Conservation (phyloP, 352 stramenopile genomes). For the Phytophthora sansomeana region DNA sequence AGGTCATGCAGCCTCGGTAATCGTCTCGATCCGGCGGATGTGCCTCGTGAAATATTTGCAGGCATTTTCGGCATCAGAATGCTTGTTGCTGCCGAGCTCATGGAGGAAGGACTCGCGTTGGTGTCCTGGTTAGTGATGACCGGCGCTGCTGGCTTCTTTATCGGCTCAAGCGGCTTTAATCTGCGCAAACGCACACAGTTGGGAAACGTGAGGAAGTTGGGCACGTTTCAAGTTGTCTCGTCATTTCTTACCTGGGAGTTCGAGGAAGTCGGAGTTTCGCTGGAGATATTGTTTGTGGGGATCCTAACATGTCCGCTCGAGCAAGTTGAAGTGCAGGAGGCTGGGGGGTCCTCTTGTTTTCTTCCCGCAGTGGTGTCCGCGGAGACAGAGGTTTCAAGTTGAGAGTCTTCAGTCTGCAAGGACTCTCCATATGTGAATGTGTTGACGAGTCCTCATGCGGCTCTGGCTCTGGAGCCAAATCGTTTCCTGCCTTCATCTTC, state of each 20-base stretch:
- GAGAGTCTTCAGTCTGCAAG: slow-evolving; percentile 1
- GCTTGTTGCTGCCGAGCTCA: not conserved
- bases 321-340: slow-evolving; percentile 15
- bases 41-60: slow-evolving; percentile 20
- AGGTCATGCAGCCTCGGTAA: slow-evolving; percentile 31
- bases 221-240: not conserved
- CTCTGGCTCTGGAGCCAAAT: slow-evolving; percentile 31
- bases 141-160: slow-evolving; percentile 27
- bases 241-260: slow-evolving; percentile 29
- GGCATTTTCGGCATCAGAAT: slow-evolving; percentile 16
- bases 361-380: not conserved
- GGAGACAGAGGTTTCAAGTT: slow-evolving; percentile 14
- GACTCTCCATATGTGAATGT: slow-evolving; percentile 22
- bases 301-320: slow-evolving; percentile 9
- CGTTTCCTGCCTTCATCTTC: slow-evolving; percentile 10
- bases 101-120: slow-evolving; percentile 1
- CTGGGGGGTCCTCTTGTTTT: slow-evolving; percentile 7
- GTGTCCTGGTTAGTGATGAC: slow-evolving; percentile 31
- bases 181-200: slow-evolving; percentile 22
- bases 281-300: slow-evolving; percentile 13
- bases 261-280: slow-evolving; percentile 17
- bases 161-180: slow-evolving; percentile 49
- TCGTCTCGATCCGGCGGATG: slow-evolving; percentile 35
- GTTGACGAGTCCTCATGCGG: slow-evolving; percentile 32
- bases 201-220: slow-evolving; percentile 7